Conservation (phyloP, 768 basidiomycete genomes). For the Boletus sensibilis region DNA sequence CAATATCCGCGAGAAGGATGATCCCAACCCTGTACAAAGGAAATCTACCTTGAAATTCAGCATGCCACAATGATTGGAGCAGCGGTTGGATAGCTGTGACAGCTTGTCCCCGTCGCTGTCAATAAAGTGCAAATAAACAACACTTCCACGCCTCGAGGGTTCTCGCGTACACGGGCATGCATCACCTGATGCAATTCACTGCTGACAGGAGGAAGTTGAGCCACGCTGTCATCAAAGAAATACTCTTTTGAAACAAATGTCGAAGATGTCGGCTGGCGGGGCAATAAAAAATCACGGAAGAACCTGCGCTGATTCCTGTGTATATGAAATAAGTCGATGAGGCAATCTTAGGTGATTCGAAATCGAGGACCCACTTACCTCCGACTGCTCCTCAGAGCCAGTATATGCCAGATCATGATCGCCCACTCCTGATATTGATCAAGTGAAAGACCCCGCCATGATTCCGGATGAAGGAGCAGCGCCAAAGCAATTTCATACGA, state of each 20-base stretch:
- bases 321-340: conserved; percentile 13
- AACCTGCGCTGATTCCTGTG: conserved; percentile 59
- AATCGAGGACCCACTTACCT: conserved; percentile 45
- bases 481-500: conserved; percentile 59
- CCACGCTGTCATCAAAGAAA: conserved; percentile 41
- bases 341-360: not conserved
- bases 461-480: conserved; percentile 61
- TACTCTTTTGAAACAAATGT: conserved; percentile 57
- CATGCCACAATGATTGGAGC: conserved; percentile 71
- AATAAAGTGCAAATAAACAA: conserved; percentile 5
- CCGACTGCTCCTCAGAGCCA: conserved; percentile 65
- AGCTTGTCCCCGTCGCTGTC: conserved; percentile 63
- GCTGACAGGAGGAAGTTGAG: conserved; percentile 37
- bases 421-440: conserved; percentile 74
- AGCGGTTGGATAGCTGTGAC: conserved; percentile 62
- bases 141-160: conserved; percentile 12
- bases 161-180: conserved; percentile 38
- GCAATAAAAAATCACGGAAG: conserved; percentile 63
- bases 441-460: conserved; percentile 67
- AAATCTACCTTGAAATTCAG: conserved; percentile 73
- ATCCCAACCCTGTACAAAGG: conserved; percentile 66
- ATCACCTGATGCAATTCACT: conserved; percentile 45
- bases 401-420: conserved; percentile 72
- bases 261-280: conserved; percentile 53
- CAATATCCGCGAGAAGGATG: conserved; percentile 73